phyloP scores from a whole-genome alignment of 257 asterid species.

The Pogostemon cablin region DNA sequence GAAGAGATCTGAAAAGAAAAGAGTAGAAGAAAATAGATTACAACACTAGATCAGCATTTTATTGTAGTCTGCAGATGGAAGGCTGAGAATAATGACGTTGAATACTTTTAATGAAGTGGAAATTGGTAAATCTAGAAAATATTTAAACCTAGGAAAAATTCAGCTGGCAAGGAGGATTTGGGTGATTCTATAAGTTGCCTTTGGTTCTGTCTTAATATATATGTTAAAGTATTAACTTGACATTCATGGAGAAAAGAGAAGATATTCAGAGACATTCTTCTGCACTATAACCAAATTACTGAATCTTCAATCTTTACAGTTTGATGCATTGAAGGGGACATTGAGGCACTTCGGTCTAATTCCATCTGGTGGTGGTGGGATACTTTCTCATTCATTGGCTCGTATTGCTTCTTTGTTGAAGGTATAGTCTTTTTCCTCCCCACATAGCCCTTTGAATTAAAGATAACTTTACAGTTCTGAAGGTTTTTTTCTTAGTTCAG shows the following conservation, averaged over 20 bases:
- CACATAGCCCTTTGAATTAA: slow-evolving; percentile 9
- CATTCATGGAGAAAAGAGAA: neutral
- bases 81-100: neutral
- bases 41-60: neutral
- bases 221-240: neutral
- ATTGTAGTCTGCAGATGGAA: neutral
- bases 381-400: slow-evolving; percentile 87
- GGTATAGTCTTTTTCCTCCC: slow-evolving; percentile 50
- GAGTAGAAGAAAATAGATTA: neutral
- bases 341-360: slow-evolving; percentile 83
- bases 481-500: slow-evolving; percentile 41
- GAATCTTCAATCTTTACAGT: slow-evolving; percentile 49
- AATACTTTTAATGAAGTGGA: slow-evolving; percentile 5
- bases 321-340: slow-evolving; percentile 80
- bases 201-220: neutral
- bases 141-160: neutral
- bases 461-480: slow-evolving; percentile 23
- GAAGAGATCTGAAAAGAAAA: slow-evolving; percentile 4
- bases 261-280: neutral
- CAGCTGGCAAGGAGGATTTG: neutral
- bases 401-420: slow-evolving; percentile 74
- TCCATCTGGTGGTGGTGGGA: slow-evolving; percentile 90
- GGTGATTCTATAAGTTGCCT: slow-evolving; percentile 9
- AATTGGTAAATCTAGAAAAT: slow-evolving; percentile 9
- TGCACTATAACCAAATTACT: slow-evolving; percentile 7